phyloP scores from a whole-genome alignment of 768 basidiomycete genomes.

The Collybia nuda region DNA sequence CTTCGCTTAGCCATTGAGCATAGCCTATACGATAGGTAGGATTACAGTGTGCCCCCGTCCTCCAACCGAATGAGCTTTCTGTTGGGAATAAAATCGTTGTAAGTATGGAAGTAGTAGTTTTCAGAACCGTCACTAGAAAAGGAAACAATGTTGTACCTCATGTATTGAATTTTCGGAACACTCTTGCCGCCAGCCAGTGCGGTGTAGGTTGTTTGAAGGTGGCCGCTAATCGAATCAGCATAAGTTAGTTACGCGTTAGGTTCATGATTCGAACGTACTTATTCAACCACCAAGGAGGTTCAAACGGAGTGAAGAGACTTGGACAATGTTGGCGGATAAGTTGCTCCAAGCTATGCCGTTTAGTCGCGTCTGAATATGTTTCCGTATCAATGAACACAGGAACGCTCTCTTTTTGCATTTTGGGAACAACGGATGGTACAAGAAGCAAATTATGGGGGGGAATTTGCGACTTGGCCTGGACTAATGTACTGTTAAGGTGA shows the following conservation, averaged over 20 bases:
- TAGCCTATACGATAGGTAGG: neutral
- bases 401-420: too few relatives aligned
- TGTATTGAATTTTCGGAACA: constrained; percentile 41
- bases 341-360: too few relatives aligned
- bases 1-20: neutral
- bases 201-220: constrained; percentile 44
- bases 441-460: too few relatives aligned
- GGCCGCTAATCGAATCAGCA: constrained; percentile 29
- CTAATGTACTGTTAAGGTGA: too few relatives aligned
- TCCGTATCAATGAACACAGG: too few relatives aligned
- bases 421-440: too few relatives aligned
- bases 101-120: too few relatives aligned
- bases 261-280: constrained; percentile 15
- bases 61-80: constrained; percentile 24
- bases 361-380: too few relatives aligned
- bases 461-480: too few relatives aligned
- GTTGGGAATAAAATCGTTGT: neutral
- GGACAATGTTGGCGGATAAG: too few relatives aligned
- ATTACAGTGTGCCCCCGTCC: constrained; percentile 51
- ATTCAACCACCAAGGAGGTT: constrained; percentile 29
- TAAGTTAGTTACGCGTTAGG: neutral
- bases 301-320: constrained; percentile 22
- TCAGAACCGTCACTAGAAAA: too few relatives aligned
- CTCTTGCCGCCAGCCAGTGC: constrained; percentile 41
- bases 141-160: constrained; percentile 27